These are phyloP conservation scores for Avena sativa DNA, from an alignment of 176 grass and related monocot species.

Conservation along the genomic window DNA sequence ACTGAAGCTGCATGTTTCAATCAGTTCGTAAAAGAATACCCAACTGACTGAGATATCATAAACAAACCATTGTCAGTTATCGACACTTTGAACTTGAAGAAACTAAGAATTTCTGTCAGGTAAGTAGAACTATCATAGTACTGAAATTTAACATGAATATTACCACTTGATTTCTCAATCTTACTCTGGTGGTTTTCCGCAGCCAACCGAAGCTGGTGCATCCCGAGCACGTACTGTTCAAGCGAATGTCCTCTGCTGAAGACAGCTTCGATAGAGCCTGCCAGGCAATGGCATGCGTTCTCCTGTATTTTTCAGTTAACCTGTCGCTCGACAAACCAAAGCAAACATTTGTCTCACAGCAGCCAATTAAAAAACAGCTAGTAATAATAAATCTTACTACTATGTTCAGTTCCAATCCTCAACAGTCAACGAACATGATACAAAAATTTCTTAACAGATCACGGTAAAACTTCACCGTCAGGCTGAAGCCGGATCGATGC, in stretches of 20 bases:
- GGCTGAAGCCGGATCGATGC: too few species aligned
- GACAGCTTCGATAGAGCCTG: conserved; percentile 59
- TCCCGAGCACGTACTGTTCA: conserved; percentile 67
- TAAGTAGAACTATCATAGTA: too few species aligned
- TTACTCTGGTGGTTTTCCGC: conserved; percentile 31
- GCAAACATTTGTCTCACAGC: background rate
- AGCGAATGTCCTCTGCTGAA: conserved; percentile 62
- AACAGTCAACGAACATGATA: background rate
- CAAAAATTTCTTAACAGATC: background rate
- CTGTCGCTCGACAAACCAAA: background rate
- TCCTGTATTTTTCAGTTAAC: background rate
- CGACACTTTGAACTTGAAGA: too few species aligned
- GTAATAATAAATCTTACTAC: background rate
- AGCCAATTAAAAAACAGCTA: background rate
- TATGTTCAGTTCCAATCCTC: background rate
- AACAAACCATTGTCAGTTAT: too few species aligned
- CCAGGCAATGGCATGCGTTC: too few species aligned
- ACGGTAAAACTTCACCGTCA: too few species aligned
- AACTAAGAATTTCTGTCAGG: too few species aligned
- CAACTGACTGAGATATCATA: too few species aligned
- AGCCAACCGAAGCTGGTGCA: conserved; percentile 79
- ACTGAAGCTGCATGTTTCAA: too few species aligned
- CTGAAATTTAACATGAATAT: too few species aligned
- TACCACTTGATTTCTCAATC: too few species aligned
- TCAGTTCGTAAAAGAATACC: too few species aligned